Percentiles rank a stretch among this genome's conserved stretches.
Evolutionary conservation across 768 basidiomycete genomes (phyloP).

Genomic region (Kwoniella heveanensis): DNA sequence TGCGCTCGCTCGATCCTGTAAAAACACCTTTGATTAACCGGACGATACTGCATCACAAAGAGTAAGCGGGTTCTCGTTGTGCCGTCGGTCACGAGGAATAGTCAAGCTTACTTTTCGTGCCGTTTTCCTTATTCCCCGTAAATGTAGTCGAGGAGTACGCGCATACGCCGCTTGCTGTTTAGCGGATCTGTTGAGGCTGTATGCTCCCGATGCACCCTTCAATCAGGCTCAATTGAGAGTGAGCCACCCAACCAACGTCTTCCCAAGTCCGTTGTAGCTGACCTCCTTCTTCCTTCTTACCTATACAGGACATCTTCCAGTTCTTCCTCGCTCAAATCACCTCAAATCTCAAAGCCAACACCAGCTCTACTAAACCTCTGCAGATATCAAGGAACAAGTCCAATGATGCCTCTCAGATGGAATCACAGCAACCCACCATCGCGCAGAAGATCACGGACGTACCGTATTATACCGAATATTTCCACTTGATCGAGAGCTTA

Average conservation of each 20-base stretch:
- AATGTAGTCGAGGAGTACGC: slow-evolving; percentile 73
- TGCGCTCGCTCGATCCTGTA: slow-evolving; percentile 67
- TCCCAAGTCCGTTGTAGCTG: neutral
- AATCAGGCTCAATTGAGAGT: slow-evolving; percentile 73
- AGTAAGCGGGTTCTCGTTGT: slow-evolving; percentile 56
- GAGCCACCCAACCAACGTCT: slow-evolving; percentile 9
- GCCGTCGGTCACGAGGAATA: neutral
- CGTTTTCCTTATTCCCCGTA: neutral
- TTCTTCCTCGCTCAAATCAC: slow-evolving; percentile 90
- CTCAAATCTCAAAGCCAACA: slow-evolving; percentile 57
- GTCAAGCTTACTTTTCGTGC: slow-evolving; percentile 15
- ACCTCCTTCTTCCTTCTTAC: neutral
- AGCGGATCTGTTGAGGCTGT: slow-evolving; percentile 87
- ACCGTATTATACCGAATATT: slow-evolving; percentile 89
- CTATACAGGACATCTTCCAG: slow-evolving; percentile 81
- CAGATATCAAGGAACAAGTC: slow-evolving; percentile 33
- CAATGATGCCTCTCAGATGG: slow-evolving; percentile 26
- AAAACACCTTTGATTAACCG: slow-evolving; percentile 78
- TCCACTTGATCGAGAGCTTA: slow-evolving; percentile 87
- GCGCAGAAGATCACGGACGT: slow-evolving; percentile 62
- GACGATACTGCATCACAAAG: slow-evolving; percentile 86
- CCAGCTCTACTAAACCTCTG: slow-evolving; percentile 27
- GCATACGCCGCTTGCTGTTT: slow-evolving; percentile 92
- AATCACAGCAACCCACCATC: slow-evolving; percentile 25
- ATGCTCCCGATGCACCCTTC: slow-evolving; percentile 96